phyloP scores from a whole-genome alignment of 805 yeast species.

The Suhomyces faveliae region DNA sequence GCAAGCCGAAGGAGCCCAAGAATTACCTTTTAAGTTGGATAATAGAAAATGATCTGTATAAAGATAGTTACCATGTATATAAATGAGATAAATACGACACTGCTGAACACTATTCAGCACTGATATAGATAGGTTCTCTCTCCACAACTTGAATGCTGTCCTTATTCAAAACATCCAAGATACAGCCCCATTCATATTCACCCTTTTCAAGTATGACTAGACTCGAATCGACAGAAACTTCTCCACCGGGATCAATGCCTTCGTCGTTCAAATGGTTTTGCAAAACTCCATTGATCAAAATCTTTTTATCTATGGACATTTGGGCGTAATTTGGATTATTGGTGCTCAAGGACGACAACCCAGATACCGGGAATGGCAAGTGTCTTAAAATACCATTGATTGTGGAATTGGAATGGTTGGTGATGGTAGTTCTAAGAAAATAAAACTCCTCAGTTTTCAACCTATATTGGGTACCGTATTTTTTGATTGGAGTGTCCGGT shows the following conservation, averaged over 20 bases:
- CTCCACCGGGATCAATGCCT: slow-evolving; percentile 42
- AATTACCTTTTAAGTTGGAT: slow-evolving; percentile 28
- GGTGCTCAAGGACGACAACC: slow-evolving; percentile 9
- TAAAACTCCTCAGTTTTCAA: slow-evolving; percentile 50
- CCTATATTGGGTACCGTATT: slow-evolving; percentile 28
- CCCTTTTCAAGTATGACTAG: slow-evolving; percentile 73
- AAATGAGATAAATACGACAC: background rate
- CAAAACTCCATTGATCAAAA: slow-evolving; percentile 70
- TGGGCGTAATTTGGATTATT: slow-evolving; percentile 17
- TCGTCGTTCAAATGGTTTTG: slow-evolving; percentile 50
- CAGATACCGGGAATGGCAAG: slow-evolving; percentile 42
- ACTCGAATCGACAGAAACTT: slow-evolving; percentile 46
- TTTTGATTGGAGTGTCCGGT: slow-evolving; percentile 9
- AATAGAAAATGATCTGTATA: slow-evolving; percentile 16
- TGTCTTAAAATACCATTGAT: slow-evolving; percentile 61
- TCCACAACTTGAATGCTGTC: slow-evolving; percentile 19
- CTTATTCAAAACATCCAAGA: slow-evolving; percentile 28
- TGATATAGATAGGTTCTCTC: slow-evolving; percentile 34
- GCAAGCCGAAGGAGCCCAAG: slow-evolving; percentile 61
- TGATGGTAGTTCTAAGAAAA: slow-evolving; percentile 47
- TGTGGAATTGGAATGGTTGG: slow-evolving; percentile 43
- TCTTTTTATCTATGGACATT: slow-evolving; percentile 49
- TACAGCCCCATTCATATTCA: slow-evolving; percentile 72
- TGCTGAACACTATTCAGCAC: slow-evolving; percentile 18
- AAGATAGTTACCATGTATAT: slow-evolving; percentile 2